Evolutionary conservation across 1,284 basidiomycete species (phyloP), one percentile per base, ranked within the genome.

Genomic region (Pholiota adiposa): DNA sequence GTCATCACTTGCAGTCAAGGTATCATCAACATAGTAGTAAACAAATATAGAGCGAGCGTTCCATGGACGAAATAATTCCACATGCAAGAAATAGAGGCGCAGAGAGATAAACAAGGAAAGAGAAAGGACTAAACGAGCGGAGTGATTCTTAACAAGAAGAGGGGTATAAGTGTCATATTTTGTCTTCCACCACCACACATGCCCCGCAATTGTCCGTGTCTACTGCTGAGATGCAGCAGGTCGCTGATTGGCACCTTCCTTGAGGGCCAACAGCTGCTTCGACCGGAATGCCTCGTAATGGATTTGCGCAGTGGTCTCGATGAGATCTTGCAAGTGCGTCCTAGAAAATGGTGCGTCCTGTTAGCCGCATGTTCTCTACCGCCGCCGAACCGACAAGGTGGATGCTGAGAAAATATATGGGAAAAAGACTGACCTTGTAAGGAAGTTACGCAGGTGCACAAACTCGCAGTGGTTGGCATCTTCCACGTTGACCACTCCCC

Each of bases 281-380:
- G 93, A 96, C 67, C 97, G 89, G 92, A 99, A 99, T 7, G 96
- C 96, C 83, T 99, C 97, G 78, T 99, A 99, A 79, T 99, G 97
- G 74, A 97, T 97, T 77, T 97, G 93, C 7, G 96, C 94, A 2
- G 97, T 99, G 57, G 97, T 98, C 83, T 99, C 97, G 75, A 99
- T 98, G 69, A 99, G 80, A 74, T 99, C 97, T 77, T 99, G 97
- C 70, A 99, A 79, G 78, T 99, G 97, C 31, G 97, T 97, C 76
- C 96, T 62, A 23, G 12, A 44, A 49, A 36, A 46, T 5, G 27
- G 40, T n/a, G 43, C 25, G 21, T 14, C 38, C 6, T 36, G 43
- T 59, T 25, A 56, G 36, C 25, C 48, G 25, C 54, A 49, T 50
- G 54, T 38, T 46, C 23, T 40, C 11, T 12, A 21, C 14, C 12